A percentile compares a stretch with the other conserved stretches of the same genome.
phyloP scores from a whole-genome alignment of 371 early-diverging fungal species.

The Apophysomyces variabilis region DNA sequence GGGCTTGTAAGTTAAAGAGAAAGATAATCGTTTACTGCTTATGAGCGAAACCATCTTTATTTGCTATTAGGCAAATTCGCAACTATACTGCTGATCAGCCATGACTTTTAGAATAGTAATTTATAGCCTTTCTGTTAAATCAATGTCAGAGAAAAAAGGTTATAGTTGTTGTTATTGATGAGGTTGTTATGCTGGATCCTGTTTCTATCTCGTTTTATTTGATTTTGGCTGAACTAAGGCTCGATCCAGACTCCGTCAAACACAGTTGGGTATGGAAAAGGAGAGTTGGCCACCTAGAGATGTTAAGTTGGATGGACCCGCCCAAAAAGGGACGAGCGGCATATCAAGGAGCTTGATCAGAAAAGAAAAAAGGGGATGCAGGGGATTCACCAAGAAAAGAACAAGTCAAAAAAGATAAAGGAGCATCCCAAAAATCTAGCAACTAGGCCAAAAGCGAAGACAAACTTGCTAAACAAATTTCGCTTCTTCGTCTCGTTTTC shows the following conservation, averaged over 20 bases:
- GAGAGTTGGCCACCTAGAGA: neutral
- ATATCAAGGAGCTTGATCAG: constrained; percentile 9
- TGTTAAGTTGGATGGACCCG: constrained; percentile 1
- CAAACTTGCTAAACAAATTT: neutral
- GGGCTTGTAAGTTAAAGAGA: neutral
- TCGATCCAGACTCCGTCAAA: constrained; percentile 9
- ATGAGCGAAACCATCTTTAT: too few relatives aligned
- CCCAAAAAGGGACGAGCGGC: constrained; percentile 12
- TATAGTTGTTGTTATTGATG: neutral
- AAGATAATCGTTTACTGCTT: neutral
- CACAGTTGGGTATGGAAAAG: neutral
- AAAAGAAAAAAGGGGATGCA: neutral
- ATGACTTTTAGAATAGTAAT: neutral
- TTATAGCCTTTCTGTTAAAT: too few relatives aligned
- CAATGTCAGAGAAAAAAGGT: neutral
- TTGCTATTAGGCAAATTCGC: neutral
- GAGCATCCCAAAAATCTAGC: neutral
- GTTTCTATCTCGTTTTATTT: constrained; percentile 6
- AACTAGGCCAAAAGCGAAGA: too few relatives aligned
- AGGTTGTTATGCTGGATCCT: neutral
- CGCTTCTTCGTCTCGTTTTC: neutral
- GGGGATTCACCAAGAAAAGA: neutral
- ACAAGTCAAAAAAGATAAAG: constrained; percentile 3
- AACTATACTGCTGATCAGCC: neutral
- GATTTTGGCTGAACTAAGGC: neutral